Base-by-base conservation (phyloP, 306 rosid species). In the Castanea crenata region DNA sequence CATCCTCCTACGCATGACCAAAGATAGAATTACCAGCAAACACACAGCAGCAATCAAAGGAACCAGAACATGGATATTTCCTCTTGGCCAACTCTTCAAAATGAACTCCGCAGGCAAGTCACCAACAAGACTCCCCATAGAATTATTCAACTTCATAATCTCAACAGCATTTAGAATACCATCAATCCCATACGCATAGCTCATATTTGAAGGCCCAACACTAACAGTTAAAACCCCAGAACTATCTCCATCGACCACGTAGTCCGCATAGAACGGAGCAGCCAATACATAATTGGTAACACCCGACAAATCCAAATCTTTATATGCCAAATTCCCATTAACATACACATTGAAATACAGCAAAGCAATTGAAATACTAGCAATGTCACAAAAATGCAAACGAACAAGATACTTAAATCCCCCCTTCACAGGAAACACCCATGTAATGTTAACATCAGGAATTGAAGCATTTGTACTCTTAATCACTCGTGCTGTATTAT, bases 371-470 rank as follows among this genome's bases (percentile, higher is more conserved):
- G 94, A 83, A 51, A 86, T 84, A 49, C 98, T 95, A 69, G 99
- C 97, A 79, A 93, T 91, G 80, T 92, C 99, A 79, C 98, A 95
- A 76, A 92, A 92, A 72, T 95, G 99, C 86, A 95, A 18, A 77
- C 98, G 81, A 71, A 88, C 85, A 34, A 95, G 82, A 78, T 95
- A 88, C 52, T 90, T 86, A 13, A 81, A 89, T 10, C 93, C 96
- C 25, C 86, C 90, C 21, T 46, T 21, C 68, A 85, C 82, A 0
- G 98, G 89, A 83, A 95, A 90, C 63, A 41, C 84, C 99, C 99
- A 95, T 44, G 98, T 95, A 89, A 95, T 88, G 12, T 91, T 95
- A 55, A 79, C 79, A 41, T 78, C 62, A 0, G 94, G 90, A 78
- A 95, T 85, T 55, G 92, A 86, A 84, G 75, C 87, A 80, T 86